Evolutionary conservation across 1,139 yeast genomes (phyloP).

Genomic region (Yamadazyma blattariae): DNA sequence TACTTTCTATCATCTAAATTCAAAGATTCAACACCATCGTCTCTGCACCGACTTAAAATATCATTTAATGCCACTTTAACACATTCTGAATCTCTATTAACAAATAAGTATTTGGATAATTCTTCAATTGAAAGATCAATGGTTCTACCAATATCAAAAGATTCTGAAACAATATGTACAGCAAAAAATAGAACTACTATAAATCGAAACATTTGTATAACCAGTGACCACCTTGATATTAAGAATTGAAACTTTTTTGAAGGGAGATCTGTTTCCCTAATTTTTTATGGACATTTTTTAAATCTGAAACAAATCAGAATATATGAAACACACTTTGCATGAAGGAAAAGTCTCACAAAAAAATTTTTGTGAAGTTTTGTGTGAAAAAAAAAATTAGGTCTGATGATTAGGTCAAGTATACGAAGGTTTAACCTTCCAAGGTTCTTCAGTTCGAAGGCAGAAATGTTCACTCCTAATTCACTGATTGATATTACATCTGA

Average conservation of each 20-base stretch:
- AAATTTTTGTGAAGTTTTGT: conserved; percentile 2
- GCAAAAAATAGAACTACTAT: too few relatives aligned
- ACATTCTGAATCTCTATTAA: conserved; percentile 17
- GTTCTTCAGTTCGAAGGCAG: conserved; percentile 7
- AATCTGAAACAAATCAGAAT: conserved; percentile 1
- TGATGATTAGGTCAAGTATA: conserved; percentile 1
- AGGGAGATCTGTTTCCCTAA: too few relatives aligned
- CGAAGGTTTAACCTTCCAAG: conserved; percentile 1
- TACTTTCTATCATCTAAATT: conserved; percentile 25
- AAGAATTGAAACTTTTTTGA: not conserved
- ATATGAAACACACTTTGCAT: conserved; percentile 1
- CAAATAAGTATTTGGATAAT: not conserved
- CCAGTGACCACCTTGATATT: not conserved
- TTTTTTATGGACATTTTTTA: too few relatives aligned
- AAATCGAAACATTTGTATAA: not conserved
- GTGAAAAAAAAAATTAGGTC: not conserved
- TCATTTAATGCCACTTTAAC: conserved; percentile 23
- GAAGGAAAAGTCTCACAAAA: conserved; percentile 1
- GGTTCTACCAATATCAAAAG: not conserved
- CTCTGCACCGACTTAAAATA: conserved; percentile 26
- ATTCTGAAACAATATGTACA: too few relatives aligned
- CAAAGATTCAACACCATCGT: conserved; percentile 30
- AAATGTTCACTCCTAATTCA: conserved; percentile 32
- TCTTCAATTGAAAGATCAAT: conserved; percentile 2
- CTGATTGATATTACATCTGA: not conserved